Conservation (phyloP, 441 rosid genomes). For the Codiaeum variegatum region DNA sequence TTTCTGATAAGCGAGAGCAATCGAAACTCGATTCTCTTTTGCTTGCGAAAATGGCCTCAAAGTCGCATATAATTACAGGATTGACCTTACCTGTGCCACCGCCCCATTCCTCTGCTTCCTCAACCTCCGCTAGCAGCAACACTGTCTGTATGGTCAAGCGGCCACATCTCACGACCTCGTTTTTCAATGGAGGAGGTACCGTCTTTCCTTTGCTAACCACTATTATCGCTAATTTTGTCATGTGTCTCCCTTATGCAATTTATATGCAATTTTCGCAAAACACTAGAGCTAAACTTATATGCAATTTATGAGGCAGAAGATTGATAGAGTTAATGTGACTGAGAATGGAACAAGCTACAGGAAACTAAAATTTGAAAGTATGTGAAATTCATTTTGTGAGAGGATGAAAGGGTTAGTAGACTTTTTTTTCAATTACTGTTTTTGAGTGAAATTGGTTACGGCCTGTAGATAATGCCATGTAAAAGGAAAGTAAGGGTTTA, state of each 20-base stretch:
- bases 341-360: neutral
- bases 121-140: conserved; percentile 21
- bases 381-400: neutral
- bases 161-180: conserved; percentile 37
- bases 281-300: neutral
- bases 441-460: neutral
- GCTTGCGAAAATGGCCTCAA: conserved; percentile 28
- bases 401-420: too few relatives aligned
- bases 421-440: neutral
- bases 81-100: conserved; percentile 32
- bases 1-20: neutral
- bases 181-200: conserved; percentile 47
- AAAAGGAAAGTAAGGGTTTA: neutral
- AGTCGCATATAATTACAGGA: conserved; percentile 43
- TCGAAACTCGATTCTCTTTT: neutral
- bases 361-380: neutral
- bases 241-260: conserved; percentile 3
- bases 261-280: too few relatives aligned
- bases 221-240: neutral
- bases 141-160: conserved; percentile 33
- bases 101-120: conserved; percentile 28
- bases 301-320: neutral
- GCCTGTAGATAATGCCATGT: neutral
- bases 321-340: neutral
- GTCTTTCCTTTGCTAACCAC: neutral